Percentiles rank a stretch among this genome's conserved stretches.
phyloP scores from a whole-genome alignment of 176 grass and related monocot species.

The Zea luxurians region DNA sequence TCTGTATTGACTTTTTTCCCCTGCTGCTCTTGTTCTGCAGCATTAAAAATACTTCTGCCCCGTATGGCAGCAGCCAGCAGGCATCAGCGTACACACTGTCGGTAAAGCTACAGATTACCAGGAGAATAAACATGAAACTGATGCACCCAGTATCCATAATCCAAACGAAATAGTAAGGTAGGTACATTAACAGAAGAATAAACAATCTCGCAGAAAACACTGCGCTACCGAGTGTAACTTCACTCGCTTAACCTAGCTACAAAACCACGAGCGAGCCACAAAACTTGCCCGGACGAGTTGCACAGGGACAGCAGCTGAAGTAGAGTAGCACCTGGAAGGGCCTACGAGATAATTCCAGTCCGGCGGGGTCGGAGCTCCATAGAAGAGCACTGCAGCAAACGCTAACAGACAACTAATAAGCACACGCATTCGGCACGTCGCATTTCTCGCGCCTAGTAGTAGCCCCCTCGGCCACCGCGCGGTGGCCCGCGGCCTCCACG shows the following conservation, averaged over 20 bases:
- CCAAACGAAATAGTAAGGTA: not conserved
- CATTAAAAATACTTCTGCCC: too few relatives aligned
- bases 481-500: not conserved
- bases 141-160: not conserved
- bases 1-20: too few relatives aligned
- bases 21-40: too few relatives aligned
- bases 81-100: too few relatives aligned
- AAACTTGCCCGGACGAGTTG: conserved; percentile 38
- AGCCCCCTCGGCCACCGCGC: not conserved
- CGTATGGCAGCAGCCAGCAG: too few relatives aligned
- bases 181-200: not conserved
- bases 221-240: conserved; percentile 28
- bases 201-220: conserved; percentile 4
- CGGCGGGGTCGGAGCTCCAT: not conserved
- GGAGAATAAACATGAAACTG: not conserved
- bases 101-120: not conserved
- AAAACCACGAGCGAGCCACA: conserved; percentile 45
- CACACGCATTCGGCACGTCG: not conserved
- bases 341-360: not conserved
- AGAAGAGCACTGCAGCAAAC: not conserved
- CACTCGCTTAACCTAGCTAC: conserved; percentile 39
- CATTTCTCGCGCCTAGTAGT: conserved; percentile 26
- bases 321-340: not conserved
- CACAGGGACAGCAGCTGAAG: not conserved
- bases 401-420: conserved; percentile 28